A percentile compares a stretch with the other conserved stretches of the same genome.
phyloP scores from a whole-genome alignment of 2,329 filamentous ascomycete genomes.

The Phaeosphaeriaceae sp. region DNA sequence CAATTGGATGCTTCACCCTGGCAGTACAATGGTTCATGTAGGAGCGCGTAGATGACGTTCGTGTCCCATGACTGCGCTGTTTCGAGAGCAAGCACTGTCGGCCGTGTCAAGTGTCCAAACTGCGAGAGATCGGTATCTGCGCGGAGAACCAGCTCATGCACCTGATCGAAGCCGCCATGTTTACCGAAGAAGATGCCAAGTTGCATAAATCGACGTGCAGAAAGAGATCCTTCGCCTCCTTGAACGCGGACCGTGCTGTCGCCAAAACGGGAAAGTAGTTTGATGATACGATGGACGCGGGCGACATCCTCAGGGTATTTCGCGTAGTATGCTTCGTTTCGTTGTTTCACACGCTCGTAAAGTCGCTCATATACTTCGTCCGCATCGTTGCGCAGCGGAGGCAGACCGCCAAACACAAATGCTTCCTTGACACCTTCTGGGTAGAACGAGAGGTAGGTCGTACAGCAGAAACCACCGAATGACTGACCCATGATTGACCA shows the following conservation, averaged over 20 bases:
- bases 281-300: constrained; percentile 70
- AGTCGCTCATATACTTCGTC: constrained; percentile 78
- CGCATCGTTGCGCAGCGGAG: constrained; percentile 73
- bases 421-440: constrained; percentile 79
- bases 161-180: constrained; percentile 60
- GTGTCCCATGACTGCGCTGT: constrained; percentile 73
- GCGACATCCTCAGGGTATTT: constrained; percentile 85
- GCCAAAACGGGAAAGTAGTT: constrained; percentile 64
- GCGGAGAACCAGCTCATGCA: constrained; percentile 68
- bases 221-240: constrained; percentile 71
- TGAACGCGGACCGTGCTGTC: constrained; percentile 71
- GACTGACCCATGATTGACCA: constrained; percentile 92
- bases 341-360: constrained; percentile 71
- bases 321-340: constrained; percentile 80
- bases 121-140: constrained; percentile 75
- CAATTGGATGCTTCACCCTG: constrained; percentile 72
- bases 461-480: constrained; percentile 86
- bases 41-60: constrained; percentile 80
- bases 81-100: constrained; percentile 74
- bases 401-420: constrained; percentile 84
- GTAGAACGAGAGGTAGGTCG: constrained; percentile 83
- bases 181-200: constrained; percentile 80
- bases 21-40: constrained; percentile 91
- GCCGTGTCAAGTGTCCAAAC: constrained; percentile 77
- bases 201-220: constrained; percentile 75